Evolutionary conservation across 306 rosid species (phyloP).

Genomic region (Parietaria judaica): DNA sequence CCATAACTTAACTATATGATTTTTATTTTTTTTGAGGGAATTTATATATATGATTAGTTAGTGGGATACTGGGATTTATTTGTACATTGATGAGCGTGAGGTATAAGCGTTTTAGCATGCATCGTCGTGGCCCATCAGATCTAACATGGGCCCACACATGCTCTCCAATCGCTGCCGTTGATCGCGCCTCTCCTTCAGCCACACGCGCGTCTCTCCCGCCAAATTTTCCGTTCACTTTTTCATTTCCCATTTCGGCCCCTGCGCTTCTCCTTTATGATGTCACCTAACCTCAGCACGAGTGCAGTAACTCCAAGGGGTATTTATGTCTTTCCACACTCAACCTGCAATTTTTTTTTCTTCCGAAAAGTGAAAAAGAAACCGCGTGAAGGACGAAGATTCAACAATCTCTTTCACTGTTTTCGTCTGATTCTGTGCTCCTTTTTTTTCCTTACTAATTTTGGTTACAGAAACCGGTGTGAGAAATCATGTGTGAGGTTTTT

Average conservation of each 20-base stretch:
- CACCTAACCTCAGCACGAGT: conserved; percentile 14
- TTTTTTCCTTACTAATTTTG: background rate
- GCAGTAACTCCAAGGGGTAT: conserved; percentile 15
- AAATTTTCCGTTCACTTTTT: background rate
- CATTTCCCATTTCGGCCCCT: conserved; percentile 14
- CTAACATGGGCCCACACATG: conserved; percentile 11
- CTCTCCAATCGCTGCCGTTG: conserved; percentile 45
- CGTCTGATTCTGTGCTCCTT: background rate
- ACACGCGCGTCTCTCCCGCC: conserved; percentile 20
- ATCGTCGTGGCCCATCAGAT: conserved; percentile 16
- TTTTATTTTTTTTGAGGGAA: background rate
- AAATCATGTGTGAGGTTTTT: conserved; percentile 2
- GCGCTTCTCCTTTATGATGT: conserved; percentile 17
- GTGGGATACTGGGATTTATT: background rate
- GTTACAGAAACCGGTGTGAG: background rate
- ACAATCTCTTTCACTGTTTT: conserved; percentile 7
- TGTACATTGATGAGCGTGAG: no score
- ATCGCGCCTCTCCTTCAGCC: conserved; percentile 37
- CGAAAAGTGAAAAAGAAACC: background rate
- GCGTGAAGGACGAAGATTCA: conserved; percentile 1
- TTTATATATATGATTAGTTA: background rate
- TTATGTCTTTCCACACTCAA: conserved; percentile 15
- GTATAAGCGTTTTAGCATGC: background rate
- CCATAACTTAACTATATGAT: background rate
- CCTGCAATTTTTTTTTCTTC: background rate